phyloP scores from a whole-genome alignment of 1,284 basidiomycete genomes.

The Heterobasidion annosum region DNA sequence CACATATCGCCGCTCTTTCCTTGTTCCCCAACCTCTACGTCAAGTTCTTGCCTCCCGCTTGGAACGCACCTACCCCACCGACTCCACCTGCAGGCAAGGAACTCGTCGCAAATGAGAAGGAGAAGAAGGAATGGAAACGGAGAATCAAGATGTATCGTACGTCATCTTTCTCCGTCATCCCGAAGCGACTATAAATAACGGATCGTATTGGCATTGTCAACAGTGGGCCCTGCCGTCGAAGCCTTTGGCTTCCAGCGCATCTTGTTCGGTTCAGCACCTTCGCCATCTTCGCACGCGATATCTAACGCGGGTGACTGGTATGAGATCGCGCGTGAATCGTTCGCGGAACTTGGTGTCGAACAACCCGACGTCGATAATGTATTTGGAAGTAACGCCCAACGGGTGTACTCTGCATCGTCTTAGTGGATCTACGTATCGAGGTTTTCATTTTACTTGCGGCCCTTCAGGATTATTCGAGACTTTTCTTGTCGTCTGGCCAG shows the following conservation, averaged over 20 bases:
- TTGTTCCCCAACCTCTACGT: conserved; percentile 67
- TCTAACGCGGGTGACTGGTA: conserved; percentile 69
- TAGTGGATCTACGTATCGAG: background rate
- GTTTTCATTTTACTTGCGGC: no score
- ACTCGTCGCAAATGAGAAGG: conserved; percentile 32
- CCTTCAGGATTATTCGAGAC: no score
- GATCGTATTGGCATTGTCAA: conserved; percentile 5
- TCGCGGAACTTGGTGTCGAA: conserved; percentile 78
- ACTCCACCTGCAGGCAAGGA: conserved; percentile 32
- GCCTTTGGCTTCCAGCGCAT: conserved; percentile 51
- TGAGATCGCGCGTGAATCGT: conserved; percentile 66
- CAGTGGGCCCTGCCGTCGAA: conserved; percentile 72
- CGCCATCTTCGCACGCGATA: conserved; percentile 30
- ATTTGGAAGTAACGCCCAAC: conserved; percentile 58
- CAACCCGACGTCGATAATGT: conserved; percentile 70
- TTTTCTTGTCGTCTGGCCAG: no score
- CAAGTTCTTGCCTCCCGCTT: conserved; percentile 75
- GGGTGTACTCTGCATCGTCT: conserved; percentile 35
- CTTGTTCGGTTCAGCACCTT: conserved; percentile 43
- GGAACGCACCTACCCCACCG: conserved; percentile 57
- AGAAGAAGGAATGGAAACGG: conserved; percentile 68
- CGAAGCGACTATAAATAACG: background rate
- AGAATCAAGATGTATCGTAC: conserved; percentile 84
- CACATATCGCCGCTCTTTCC: conserved; percentile 68
- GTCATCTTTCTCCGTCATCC: conserved; percentile 22